A percentile compares a stretch with the other conserved stretches of the same genome.
phyloP scores from a whole-genome alignment of 306 rosid species.

The Carpinus fangiana region DNA sequence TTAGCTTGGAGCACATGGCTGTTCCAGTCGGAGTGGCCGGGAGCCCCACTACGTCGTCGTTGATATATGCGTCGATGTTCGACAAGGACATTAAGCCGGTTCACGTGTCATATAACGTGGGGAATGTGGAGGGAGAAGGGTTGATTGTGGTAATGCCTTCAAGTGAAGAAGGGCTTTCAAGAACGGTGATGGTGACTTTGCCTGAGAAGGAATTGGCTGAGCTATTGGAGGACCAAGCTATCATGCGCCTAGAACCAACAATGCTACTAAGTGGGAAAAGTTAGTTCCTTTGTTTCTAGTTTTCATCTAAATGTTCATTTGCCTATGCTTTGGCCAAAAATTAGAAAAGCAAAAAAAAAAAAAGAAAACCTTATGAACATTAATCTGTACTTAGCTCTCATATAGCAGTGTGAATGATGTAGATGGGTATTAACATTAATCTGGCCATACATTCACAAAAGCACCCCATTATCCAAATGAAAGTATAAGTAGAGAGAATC shows the following conservation, averaged over 20 bases:
- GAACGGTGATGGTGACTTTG: constrained; percentile 54
- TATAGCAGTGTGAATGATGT: not conserved
- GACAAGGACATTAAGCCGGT: constrained; percentile 29
- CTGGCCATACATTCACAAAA: not conserved
- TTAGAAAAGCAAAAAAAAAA: not conserved
- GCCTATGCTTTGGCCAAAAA: not conserved
- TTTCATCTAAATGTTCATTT: not conserved
- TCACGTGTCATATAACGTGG: constrained; percentile 60
- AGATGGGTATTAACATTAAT: not conserved
- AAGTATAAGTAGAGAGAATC: constrained; percentile 9
- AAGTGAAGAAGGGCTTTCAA: constrained; percentile 46
- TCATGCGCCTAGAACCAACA: constrained; percentile 41
- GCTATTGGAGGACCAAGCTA: constrained; percentile 43
- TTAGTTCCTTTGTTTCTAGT: not conserved
- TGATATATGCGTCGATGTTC: constrained; percentile 44
- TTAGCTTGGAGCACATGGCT: constrained; percentile 56
- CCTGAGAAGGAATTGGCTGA: constrained; percentile 40
- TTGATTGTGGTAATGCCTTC: constrained; percentile 65
- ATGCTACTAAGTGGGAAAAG: constrained; percentile 29
- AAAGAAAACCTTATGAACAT: too few relatives aligned
- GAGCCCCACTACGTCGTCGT: not conserved
- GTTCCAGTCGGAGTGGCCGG: not conserved
- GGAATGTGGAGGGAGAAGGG: constrained; percentile 58
- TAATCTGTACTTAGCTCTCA: too few relatives aligned
- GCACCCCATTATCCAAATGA: not conserved